Conservation (phyloP, 352 stramenopile species). For the Globisporangium okanoganense region DNA sequence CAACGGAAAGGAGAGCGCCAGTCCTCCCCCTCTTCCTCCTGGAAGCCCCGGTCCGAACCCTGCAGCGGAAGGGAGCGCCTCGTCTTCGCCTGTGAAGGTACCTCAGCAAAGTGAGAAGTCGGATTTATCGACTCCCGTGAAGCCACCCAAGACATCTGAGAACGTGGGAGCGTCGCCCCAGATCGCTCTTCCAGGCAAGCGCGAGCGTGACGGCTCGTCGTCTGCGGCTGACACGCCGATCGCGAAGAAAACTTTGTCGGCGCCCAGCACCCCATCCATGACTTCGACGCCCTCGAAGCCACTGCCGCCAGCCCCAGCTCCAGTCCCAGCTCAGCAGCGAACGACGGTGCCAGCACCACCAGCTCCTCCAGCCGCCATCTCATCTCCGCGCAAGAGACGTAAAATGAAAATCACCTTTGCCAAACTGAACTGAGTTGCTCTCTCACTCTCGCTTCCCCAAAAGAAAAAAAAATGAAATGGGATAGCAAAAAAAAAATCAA, state of each 20-base stretch:
- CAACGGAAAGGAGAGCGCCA: background rate
- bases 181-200: slow-evolving; percentile 36
- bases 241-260: slow-evolving; percentile 20
- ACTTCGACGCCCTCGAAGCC: slow-evolving; percentile 19
- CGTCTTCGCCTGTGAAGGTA: slow-evolving; percentile 10
- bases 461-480: slow-evolving; percentile 10
- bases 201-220: slow-evolving; percentile 30
- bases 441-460: slow-evolving; percentile 11
- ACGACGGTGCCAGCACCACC: slow-evolving; percentile 30
- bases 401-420: slow-evolving; percentile 92
- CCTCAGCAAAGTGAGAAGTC: background rate
- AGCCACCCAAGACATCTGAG: slow-evolving; percentile 23
- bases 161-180: slow-evolving; percentile 12
- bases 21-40: background rate
- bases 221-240: slow-evolving; percentile 16
- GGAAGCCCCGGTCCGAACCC: slow-evolving; percentile 33
- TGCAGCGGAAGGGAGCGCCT: slow-evolving; percentile 28
- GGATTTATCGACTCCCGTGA: slow-evolving; percentile 26
- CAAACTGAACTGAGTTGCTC: slow-evolving; percentile 74
- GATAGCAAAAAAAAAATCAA: slow-evolving; percentile 18
- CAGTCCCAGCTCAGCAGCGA: slow-evolving; percentile 19
- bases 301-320: slow-evolving; percentile 5
- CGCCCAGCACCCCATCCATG: slow-evolving; percentile 23
- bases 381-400: slow-evolving; percentile 83
- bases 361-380: slow-evolving; percentile 34